Evolutionary conservation across 345 rosid species (phyloP).

Genomic region (Syzygium grande): DNA sequence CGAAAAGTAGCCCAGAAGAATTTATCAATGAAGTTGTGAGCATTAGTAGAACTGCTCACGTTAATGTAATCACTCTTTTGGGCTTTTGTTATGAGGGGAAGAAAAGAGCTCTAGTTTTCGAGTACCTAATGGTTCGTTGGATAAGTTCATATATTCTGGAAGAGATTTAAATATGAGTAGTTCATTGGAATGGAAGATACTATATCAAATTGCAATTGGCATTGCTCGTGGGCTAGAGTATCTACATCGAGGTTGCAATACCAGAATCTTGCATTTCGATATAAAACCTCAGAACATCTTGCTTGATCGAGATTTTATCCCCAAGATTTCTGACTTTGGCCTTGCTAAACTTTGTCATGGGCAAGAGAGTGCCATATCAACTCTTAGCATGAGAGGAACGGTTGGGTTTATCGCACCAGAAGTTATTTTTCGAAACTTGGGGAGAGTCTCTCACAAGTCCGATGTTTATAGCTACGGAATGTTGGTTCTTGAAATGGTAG

Average conservation of each 20-base stretch:
- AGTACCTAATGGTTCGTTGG: conserved; percentile 37
- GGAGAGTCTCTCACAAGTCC: conserved; percentile 26
- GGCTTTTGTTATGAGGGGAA: conserved; percentile 19
- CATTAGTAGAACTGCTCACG: conserved; percentile 42
- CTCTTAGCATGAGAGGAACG: conserved; percentile 16
- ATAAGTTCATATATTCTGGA: conserved; percentile 8
- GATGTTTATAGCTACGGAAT: conserved; percentile 48
- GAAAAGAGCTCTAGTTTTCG: conserved; percentile 25
- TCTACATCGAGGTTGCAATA: conserved; percentile 31
- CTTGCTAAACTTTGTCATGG: conserved; percentile 28
- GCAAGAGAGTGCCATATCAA: conserved; percentile 21
- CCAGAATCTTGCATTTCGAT: conserved; percentile 34
- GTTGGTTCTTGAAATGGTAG: conserved; percentile 33
- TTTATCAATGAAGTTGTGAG: conserved; percentile 34
- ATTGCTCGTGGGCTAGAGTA: conserved; percentile 35
- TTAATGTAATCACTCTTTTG: conserved; percentile 22
- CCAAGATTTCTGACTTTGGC: conserved; percentile 37
- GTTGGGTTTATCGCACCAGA: conserved; percentile 36
- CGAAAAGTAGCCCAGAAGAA: conserved; percentile 20
- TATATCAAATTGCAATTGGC: conserved; percentile 19
- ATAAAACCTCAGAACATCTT: conserved; percentile 43
- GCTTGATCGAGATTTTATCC: conserved; percentile 26
- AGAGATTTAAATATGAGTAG: not conserved
- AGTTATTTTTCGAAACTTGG: conserved; percentile 17
- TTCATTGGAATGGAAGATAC: conserved; percentile 9